phyloP scores from a whole-genome alignment of 2,329 filamentous ascomycete species.

The Daldinia sp. region DNA sequence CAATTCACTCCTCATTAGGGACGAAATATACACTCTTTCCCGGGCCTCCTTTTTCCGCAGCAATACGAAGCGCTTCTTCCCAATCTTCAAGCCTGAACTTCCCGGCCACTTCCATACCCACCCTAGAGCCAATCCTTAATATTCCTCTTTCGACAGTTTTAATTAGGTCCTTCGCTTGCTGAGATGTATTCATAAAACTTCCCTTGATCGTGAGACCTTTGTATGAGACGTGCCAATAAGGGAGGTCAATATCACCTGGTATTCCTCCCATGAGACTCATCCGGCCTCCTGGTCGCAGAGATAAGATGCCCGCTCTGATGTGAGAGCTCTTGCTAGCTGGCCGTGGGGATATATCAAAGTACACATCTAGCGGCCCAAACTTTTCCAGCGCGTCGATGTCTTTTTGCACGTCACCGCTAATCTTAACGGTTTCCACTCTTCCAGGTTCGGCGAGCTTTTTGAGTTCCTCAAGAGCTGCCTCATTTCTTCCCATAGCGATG shows the following conservation, averaged over 20 bases:
- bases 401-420: slow-evolving; percentile 49
- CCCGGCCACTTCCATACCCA: slow-evolving; percentile 19
- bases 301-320: slow-evolving; percentile 49
- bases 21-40: slow-evolving; percentile 33
- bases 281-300: slow-evolving; percentile 46
- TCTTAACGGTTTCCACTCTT: slow-evolving; percentile 50
- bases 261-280: slow-evolving; percentile 44
- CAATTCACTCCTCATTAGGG: slow-evolving; percentile 21
- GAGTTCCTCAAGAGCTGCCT: slow-evolving; percentile 38
- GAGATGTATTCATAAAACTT: slow-evolving; percentile 53
- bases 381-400: slow-evolving; percentile 40
- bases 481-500: slow-evolving; percentile 55
- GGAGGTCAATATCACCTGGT: slow-evolving; percentile 42
- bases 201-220: slow-evolving; percentile 50
- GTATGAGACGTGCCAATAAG: slow-evolving; percentile 44
- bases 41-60: slow-evolving; percentile 26
- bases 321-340: slow-evolving; percentile 48
- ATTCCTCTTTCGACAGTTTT: slow-evolving; percentile 49
- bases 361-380: slow-evolving; percentile 50
- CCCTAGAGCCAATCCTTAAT: slow-evolving; percentile 30
- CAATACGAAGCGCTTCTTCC: slow-evolving; percentile 27
- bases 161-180: slow-evolving; percentile 49
- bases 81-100: slow-evolving; percentile 34
- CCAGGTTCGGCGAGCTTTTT: slow-evolving; percentile 34
- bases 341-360: slow-evolving; percentile 55